These are phyloP conservation scores for Avena eriantha DNA, from an alignment of 176 grass and related monocot species.

Conservation along the genomic window DNA sequence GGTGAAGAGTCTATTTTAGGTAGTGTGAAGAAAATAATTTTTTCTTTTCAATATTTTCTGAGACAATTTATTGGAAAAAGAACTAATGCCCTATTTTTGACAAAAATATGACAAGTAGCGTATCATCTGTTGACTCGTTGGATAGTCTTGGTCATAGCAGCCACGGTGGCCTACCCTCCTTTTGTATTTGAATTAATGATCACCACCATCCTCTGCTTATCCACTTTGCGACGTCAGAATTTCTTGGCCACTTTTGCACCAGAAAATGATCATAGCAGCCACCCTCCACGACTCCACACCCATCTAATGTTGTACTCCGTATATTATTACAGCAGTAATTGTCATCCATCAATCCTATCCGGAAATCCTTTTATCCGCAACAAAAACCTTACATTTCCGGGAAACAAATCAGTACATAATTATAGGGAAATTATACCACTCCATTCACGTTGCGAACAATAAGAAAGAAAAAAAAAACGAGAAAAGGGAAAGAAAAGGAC, in stretches of 20 bases:
- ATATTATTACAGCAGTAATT: too few relatives aligned
- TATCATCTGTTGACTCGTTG: not conserved
- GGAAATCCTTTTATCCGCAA: not conserved
- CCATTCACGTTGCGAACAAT: not conserved
- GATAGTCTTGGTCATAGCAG: slow-evolving; percentile 5
- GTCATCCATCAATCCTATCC: not conserved
- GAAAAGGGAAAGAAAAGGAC: not conserved
- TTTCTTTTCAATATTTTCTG: too few relatives aligned
- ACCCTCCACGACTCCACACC: not conserved
- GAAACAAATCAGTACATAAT: not conserved
- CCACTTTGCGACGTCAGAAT: not conserved
- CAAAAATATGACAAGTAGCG: not conserved
- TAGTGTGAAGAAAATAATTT: too few relatives aligned
- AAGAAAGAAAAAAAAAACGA: not conserved
- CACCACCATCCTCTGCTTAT: not conserved
- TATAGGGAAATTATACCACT: not conserved
- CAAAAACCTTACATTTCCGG: not conserved
- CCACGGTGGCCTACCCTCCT: not conserved
- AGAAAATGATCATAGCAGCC: not conserved
- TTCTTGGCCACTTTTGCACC: not conserved
- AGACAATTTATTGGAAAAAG: too few relatives aligned
- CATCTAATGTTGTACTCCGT: too few relatives aligned
- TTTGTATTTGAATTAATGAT: not conserved
- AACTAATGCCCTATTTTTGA: too few relatives aligned
- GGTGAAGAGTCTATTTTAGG: too few relatives aligned